Percentiles rank a stretch among this genome's conserved stretches.
phyloP scores from a whole-genome alignment of 2,329 filamentous ascomycete species.

The Teratosphaeria destructans region DNA sequence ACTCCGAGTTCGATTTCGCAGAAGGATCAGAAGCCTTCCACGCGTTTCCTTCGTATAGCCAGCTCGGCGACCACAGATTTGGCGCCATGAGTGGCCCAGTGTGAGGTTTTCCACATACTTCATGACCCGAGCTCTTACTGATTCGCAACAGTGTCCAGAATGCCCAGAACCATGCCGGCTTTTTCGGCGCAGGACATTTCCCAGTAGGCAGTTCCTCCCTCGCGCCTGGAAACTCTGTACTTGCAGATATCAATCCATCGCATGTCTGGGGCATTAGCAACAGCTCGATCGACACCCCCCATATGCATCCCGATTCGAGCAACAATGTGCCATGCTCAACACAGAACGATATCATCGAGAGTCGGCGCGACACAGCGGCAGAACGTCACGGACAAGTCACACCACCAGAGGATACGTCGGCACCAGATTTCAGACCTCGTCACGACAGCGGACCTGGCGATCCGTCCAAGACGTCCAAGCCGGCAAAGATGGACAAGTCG shows the following conservation, averaged over 20 bases:
- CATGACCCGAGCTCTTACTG: not conserved
- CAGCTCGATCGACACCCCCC: not conserved
- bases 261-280: not conserved
- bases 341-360: conserved; percentile 10
- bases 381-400: conserved; percentile 28
- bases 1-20: conserved; percentile 16
- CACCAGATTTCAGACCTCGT: not conserved
- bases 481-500: conserved; percentile 10
- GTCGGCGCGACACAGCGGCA: conserved; percentile 9
- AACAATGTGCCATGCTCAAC: conserved; percentile 1
- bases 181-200: not conserved
- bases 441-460: not conserved
- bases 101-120: not conserved
- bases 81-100: not conserved
- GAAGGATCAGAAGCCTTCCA: conserved; percentile 7
- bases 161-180: not conserved
- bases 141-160: not conserved
- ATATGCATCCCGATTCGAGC: not conserved
- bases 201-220: not conserved
- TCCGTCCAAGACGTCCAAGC: not conserved
- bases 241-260: not conserved
- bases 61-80: not conserved
- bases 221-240: not conserved
- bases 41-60: not conserved
- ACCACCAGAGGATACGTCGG: conserved; percentile 18